These are phyloP conservation scores for Ramalina peruviana DNA, from an alignment of 495 filamentous ascomycete species.

Conservation along the genomic window DNA sequence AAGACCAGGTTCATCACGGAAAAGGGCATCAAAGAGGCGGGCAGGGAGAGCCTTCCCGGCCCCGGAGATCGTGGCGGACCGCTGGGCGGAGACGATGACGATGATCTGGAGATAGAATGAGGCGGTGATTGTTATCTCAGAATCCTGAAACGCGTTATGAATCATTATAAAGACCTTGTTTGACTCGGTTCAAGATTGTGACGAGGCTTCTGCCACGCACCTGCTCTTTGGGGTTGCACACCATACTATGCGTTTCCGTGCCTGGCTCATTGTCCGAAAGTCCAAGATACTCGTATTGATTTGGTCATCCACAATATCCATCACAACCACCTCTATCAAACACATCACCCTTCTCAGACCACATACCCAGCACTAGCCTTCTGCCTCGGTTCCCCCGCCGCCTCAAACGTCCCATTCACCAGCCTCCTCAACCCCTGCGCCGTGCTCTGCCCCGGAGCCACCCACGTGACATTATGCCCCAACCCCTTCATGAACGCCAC, in stretches of 20 bases:
- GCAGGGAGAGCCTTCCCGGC: constrained; percentile 56
- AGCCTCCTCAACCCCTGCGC: constrained; percentile 58
- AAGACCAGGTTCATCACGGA: constrained; percentile 73
- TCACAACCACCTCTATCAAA: no score
- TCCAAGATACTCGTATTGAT: no score
- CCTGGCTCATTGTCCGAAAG: no score
- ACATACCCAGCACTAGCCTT: constrained; percentile 54
- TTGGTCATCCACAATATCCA: no score
- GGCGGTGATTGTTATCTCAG: background rate
- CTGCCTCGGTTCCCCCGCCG: constrained; percentile 68
- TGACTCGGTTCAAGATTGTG: no score
- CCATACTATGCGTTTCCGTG: no score
- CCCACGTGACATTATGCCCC: constrained; percentile 66
- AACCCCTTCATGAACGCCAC: constrained; percentile 45
- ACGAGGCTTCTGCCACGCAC: no score
- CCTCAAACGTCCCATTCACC: constrained; percentile 63
- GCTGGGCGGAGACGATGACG: constrained; percentile 26
- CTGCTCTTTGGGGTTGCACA: no score
- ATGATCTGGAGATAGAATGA: constrained; percentile 42
- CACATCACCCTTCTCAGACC: constrained; percentile 27
- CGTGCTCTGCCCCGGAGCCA: constrained; percentile 45
- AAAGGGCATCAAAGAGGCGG: constrained; percentile 63
- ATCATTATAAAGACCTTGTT: no score
- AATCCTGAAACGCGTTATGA: no score
- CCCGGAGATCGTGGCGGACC: constrained; percentile 21